These are phyloP conservation scores for Massarina eburnea DNA, from an alignment of 2,329 filamentous ascomycete species.

Conservation along the genomic window DNA sequence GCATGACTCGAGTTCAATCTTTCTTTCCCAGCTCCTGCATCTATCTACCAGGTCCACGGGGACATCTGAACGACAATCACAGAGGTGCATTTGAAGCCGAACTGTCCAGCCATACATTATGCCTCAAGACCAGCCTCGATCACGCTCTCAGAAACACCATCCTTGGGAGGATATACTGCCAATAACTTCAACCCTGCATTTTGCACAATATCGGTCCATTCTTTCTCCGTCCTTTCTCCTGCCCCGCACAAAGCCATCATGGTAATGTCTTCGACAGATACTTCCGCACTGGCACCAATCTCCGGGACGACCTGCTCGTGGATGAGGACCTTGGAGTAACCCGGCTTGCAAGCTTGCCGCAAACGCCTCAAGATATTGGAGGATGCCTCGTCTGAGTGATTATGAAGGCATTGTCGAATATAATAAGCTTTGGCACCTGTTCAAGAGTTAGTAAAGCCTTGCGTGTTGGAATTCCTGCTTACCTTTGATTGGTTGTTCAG, in stretches of 20 bases:
- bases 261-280: constrained; percentile 6
- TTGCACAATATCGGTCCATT: constrained; percentile 1
- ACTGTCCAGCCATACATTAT: no score
- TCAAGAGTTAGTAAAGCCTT: not conserved
- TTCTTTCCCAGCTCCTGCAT: no score
- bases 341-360: constrained; percentile 14
- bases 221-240: constrained; percentile 5
- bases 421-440: constrained; percentile 22
- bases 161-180: no score
- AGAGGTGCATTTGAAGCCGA: no score
- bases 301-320: constrained; percentile 18
- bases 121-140: no score
- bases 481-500: constrained; percentile 31
- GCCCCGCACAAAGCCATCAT: constrained; percentile 12
- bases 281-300: constrained; percentile 2
- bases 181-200: constrained; percentile 25
- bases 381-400: constrained; percentile 23
- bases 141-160: no score
- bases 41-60: no score
- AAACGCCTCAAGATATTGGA: constrained; percentile 15
- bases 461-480: not conserved
- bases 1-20: no score
- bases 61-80: no score
- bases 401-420: constrained; percentile 24
- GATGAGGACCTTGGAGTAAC: constrained; percentile 20